Percentiles rank a stretch among this genome's conserved stretches.
phyloP scores from a whole-genome alignment of 805 yeast genomes.

The Yamadazyma insecticola region DNA sequence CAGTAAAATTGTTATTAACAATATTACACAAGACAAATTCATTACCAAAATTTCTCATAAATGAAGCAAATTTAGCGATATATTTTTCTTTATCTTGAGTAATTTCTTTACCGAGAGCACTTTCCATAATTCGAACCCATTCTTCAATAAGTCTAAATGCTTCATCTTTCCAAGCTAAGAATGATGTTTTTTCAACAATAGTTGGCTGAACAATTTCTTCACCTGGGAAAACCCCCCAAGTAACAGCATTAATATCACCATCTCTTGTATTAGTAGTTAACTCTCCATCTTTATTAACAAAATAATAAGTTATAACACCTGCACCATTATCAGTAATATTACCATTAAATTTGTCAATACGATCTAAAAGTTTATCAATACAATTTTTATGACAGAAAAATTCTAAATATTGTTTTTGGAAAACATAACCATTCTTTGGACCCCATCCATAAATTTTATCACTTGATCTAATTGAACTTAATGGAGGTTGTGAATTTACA shows the following conservation, averaged over 20 bases:
- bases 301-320: conserved; percentile 65
- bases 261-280: conserved; percentile 66
- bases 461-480: conserved; percentile 70
- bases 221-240: conserved; percentile 98
- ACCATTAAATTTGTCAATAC: conserved; percentile 44
- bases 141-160: conserved; percentile 78
- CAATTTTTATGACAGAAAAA: conserved; percentile 65
- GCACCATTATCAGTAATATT: conserved; percentile 33
- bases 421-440: conserved; percentile 86
- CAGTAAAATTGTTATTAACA: conserved; percentile 78
- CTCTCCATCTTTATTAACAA: conserved; percentile 56
- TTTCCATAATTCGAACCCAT: conserved; percentile 60
- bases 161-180: conserved; percentile 97
- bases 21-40: conserved; percentile 77
- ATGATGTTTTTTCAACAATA: conserved; percentile 86
- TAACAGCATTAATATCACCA: conserved; percentile 87
- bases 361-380: conserved; percentile 31
- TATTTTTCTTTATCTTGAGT: conserved; percentile 20
- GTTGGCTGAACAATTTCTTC: conserved; percentile 94
- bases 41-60: conserved; percentile 45
- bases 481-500: conserved; percentile 90
- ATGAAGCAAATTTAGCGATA: conserved; percentile 28
- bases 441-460: conserved; percentile 90
- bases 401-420: conserved; percentile 91
- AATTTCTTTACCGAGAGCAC: conserved; percentile 29